Base-by-base conservation (phyloP, 1,139 yeast genomes). In the Keqinozyma sinolaborantium region DNA sequence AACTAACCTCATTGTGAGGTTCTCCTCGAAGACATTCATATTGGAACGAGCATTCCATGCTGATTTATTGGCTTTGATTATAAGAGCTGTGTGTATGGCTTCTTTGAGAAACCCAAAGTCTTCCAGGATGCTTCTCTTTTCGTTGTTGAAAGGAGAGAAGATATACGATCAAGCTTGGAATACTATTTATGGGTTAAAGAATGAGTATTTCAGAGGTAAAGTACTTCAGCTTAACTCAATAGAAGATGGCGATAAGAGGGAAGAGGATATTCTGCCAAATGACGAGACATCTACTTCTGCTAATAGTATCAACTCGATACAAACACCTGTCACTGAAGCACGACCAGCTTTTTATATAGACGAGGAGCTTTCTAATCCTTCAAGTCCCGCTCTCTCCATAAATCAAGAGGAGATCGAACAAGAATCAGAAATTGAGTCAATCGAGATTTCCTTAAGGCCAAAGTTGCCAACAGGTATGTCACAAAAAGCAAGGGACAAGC, bases 401-500 rank as follows among this genome's bases (percentile, higher is more conserved):
- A 5, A 23, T 6, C 25, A 23, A 23, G 25, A 23, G 5, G 38
- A 32, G 10, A 27, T 36, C 29, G 51, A 44, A 12, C 30, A 28
- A 11, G 42, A 36, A 19, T 35, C 33, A 2, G 50, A 54, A 16
- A 30, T 28, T 4, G 44, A 42, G 24, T 58, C 50, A 10, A 48
- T 62, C 9, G 59, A 55, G 16, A 50, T 49, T 9, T 54, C 70
- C 0, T 46, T 69, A 23, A 48, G 68, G 32, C 73, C 75, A 13
- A 58, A 48, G 14, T 66, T 58, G 25, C 88, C 86, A 1, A 54
- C 70, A 2, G 90, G 90, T 3, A 73, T 83, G 80, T 74, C 86
- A 0, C 53, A 55, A 12, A 73, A 63, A 36, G 77, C 79, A 1
- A 73, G 72, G 32, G 77, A 78, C n/a, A 85, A 84, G 46, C 53